Percentiles rank a stretch among this genome's conserved stretches.
Conservation (phyloP, 2,329 filamentous ascomycete genomes). For the Fusarium verticillioides region DNA sequence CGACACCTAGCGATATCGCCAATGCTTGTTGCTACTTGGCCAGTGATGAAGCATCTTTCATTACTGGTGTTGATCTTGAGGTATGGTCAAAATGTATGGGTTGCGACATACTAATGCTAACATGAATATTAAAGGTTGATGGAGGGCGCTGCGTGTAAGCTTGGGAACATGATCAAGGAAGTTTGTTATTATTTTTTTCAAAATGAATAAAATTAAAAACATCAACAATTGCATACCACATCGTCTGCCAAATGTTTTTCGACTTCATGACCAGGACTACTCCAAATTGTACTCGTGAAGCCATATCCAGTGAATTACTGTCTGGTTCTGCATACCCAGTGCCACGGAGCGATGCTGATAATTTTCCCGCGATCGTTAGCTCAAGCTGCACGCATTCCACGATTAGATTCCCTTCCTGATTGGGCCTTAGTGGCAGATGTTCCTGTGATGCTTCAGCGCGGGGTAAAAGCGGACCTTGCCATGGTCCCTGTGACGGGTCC, state of each 20-base stretch:
- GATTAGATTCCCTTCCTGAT: neutral
- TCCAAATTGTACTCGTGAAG: no score
- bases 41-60: constrained; percentile 77
- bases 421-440: neutral
- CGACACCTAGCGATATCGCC: constrained; percentile 65
- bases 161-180: neutral
- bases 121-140: neutral
- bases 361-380: neutral
- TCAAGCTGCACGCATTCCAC: rapidly evolving
- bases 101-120: neutral
- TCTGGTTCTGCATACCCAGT: no score
- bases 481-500: neutral
- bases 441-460: neutral
- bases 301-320: no score
- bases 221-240: rapidly evolving
- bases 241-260: rapidly evolving
- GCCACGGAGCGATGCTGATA: no score
- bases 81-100: neutral
- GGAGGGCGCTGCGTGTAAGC: constrained; percentile 12
- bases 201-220: neutral
- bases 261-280: no score
- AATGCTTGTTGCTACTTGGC: constrained; percentile 78
- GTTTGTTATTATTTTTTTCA: neutral
- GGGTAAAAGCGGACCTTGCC: constrained; percentile 1
- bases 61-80: constrained; percentile 77